Evolutionary conservation across 495 filamentous ascomycete genomes (phyloP), one percentile per base, ranked within the genome.

Genomic region (Aspergillus funiculosus): DNA sequence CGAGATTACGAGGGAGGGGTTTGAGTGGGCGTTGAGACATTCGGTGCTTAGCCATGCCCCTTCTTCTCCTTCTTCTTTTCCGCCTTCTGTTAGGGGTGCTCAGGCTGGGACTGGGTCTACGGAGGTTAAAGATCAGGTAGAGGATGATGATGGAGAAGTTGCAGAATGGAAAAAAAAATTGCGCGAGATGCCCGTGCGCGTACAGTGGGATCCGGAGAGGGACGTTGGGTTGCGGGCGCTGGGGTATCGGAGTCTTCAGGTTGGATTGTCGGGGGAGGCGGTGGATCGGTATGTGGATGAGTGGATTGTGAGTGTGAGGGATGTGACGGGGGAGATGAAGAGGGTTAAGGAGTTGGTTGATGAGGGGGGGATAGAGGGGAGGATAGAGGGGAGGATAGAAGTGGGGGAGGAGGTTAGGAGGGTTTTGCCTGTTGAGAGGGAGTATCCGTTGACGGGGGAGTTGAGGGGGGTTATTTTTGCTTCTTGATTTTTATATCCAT

Each of bases 141-240:
- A n/a, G n/a, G 8, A 9, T 30, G 4, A 10, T 3, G 3, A 11
- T 7, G 24, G 13, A 19, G 24, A 22, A 41, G 24, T n/a, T n/a
- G n/a, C 51, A 49, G 26, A 46, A 57, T 45, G 59, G 51, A 52
- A 24, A 2, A 24, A 47, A 36, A 49, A 47, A 37, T 52, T 68
- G 34, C 69, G 53, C 34, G 46, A 47, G n/a, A 54, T 53, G 17
- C 54, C 67, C 1, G 71, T 78, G 1, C 64, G 72, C 14, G 68
- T 84, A 6, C 80, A 83, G 59, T 83, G 80, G 80, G 80, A 82
- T 58, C 80, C 80, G 0, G 79, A 82, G 58, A 43, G 80, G 10
- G 57, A 56, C 27, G 56, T 74, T 6, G 37, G 43, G 25, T 24
- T 81, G 17, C 67, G 51, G 11, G 60, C 46, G 50, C 27, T 79